phyloP scores from a whole-genome alignment of 805 yeast species.

The Huiozyma sinensis region DNA sequence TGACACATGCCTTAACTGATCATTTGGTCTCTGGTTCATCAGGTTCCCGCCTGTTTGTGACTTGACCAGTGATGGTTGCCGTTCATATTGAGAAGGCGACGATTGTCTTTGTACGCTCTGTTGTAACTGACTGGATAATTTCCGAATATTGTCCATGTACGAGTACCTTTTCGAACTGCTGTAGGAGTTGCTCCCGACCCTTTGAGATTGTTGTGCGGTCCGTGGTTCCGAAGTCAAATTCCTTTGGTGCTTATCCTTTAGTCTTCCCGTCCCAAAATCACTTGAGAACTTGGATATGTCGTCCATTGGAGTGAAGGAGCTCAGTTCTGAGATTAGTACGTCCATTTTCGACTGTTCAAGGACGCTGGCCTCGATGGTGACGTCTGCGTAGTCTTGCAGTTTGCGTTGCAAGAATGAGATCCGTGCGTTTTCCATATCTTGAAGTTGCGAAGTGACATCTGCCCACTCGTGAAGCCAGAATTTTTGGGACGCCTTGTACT shows the following conservation, averaged over 20 bases:
- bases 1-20: neutral
- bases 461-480: constrained; percentile 28
- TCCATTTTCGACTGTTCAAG: constrained; percentile 24
- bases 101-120: constrained; percentile 2
- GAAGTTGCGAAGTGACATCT: constrained; percentile 16
- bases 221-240: neutral
- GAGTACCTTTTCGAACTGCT: constrained; percentile 1
- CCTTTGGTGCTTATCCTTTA: constrained; percentile 13
- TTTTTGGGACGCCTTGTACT: constrained; percentile 24
- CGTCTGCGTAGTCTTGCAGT: constrained; percentile 20
- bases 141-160: constrained; percentile 22
- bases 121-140: constrained; percentile 21
- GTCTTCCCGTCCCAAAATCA: constrained; percentile 26
- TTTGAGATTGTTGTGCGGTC: neutral
- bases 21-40: neutral
- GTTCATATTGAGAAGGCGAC: neutral
- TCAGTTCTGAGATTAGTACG: constrained; percentile 14
- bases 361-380: constrained; percentile 16
- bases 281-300: constrained; percentile 25
- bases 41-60: neutral
- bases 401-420: constrained; percentile 21
- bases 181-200: no score
- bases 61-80: neutral
- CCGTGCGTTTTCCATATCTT: constrained; percentile 23
- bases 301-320: constrained; percentile 20